A percentile compares a stretch with the other conserved stretches of the same genome.
These are phyloP conservation scores for Tricholomella constricta DNA, from an alignment of 768 basidiomycete genomes.

Conservation along the genomic window DNA sequence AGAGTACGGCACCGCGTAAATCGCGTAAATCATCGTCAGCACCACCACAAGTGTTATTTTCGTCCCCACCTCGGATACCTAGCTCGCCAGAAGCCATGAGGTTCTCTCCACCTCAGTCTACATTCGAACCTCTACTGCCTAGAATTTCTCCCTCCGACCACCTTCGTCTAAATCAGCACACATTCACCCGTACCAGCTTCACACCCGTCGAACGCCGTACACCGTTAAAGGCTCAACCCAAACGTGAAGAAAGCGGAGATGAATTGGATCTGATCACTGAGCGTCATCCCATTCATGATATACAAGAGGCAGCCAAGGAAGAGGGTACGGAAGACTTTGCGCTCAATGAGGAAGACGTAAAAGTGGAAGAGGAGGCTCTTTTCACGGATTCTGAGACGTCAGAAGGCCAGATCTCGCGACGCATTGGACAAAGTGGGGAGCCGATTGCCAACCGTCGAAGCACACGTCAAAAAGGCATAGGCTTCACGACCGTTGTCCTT, in stretches of 20 bases:
- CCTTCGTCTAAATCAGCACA: constrained; percentile 20
- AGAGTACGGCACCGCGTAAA: constrained; percentile 45
- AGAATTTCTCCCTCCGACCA: constrained; percentile 29
- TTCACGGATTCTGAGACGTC: constrained; percentile 6
- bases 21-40: constrained; percentile 74
- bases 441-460: constrained; percentile 6
- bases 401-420: constrained; percentile 30
- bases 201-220: constrained; percentile 1
- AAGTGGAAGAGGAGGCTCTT: constrained; percentile 15
- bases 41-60: constrained; percentile 53
- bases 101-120: constrained; percentile 47
- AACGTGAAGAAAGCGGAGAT: constrained; percentile 28
- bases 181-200: not conserved
- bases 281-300: constrained; percentile 5
- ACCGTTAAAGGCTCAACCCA: constrained; percentile 14
- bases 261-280: constrained; percentile 22
- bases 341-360: constrained; percentile 9
- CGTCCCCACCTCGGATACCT: constrained; percentile 41
- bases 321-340: constrained; percentile 4
- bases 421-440: constrained; percentile 37
- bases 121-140: constrained; percentile 57
- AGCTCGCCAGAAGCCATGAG: constrained; percentile 22
- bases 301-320: not conserved
- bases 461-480: constrained; percentile 11
- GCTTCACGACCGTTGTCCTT: constrained; percentile 32